These are phyloP conservation scores for Solanum ossicruentum DNA, from an alignment of 257 asterid species.

Conservation along the genomic window DNA sequence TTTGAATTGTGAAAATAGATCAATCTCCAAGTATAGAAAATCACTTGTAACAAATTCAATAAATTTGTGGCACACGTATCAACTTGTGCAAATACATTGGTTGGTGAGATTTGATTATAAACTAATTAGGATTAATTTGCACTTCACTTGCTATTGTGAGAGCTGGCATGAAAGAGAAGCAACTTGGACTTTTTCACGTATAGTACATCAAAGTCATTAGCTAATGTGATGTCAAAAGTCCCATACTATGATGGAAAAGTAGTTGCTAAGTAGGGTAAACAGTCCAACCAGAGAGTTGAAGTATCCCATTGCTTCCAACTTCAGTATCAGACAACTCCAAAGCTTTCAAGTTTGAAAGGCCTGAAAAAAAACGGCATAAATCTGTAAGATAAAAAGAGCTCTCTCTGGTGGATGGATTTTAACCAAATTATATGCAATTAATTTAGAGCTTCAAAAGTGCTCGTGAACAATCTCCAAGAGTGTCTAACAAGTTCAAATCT, in stretches of 20 bases:
- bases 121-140: not conserved
- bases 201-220: not conserved
- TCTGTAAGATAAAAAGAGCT: not conserved
- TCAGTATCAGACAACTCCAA: conserved; percentile 5
- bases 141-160: not conserved
- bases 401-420: not conserved
- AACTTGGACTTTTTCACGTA: not conserved
- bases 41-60: not conserved
- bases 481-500: not conserved
- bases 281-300: conserved; percentile 1
- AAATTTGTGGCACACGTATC: not conserved
- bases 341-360: not conserved
- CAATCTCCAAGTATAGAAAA: not conserved
- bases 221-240: not conserved
- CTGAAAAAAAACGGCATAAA: not conserved
- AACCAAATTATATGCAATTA: not conserved
- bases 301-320: not conserved
- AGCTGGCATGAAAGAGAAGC: not conserved
- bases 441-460: not conserved
- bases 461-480: not conserved
- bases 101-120: not conserved
- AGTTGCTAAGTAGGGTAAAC: not conserved
- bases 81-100: not conserved
- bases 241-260: not conserved
- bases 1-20: not conserved